Evolutionary conservation across 257 asterid genomes (phyloP), one percentile per base, ranked within the genome.

Genomic region (Nicotiana sylvestris): DNA sequence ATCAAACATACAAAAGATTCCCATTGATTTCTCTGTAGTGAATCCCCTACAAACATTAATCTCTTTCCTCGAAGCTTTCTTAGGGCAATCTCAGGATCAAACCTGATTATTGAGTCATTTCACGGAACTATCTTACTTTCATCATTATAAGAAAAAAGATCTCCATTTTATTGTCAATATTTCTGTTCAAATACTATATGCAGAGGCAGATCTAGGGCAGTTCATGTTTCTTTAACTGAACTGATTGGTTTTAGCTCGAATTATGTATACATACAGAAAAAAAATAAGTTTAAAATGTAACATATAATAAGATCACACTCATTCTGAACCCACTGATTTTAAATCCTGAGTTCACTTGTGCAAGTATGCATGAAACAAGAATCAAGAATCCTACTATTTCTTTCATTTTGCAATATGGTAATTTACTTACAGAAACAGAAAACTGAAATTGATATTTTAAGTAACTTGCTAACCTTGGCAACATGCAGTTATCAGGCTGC

Each of bases 11-110:
- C 93, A 35, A 96, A 91, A 76, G 99, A 96, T 69, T 93, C 89
- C 98, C 98, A 96, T 76, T 94, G 98, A 25, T 93, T 94, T 92
- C 99, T 86, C 67, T 96, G 98, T 32, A 96, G 84, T 51, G 99
- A 96, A 86, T 96, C 99, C 82, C 99, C 99, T 6, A 93, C 90
- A 43, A 96, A 96, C 98, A 96, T 84, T 35, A 93, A 72, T 90
- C 97, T 92, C 90, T 91, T 94, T 53, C 98, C 98, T 86, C 79
- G 85, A 32, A 43, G 51, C 11, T 43, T 43, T 8, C 51, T 43
- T 2, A 96, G 86, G 2, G 95, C 94, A 46, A 80, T 85, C 64
- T 70, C 85, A 30, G 98, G 93, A 92, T 92, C 88, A 84, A 96
- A 93, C 90, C 98, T 95, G 88, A 65, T 84, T 61, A 11, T 66